Base-by-base conservation (phyloP, 208 protist species). In the Trypanosomatidae sp. region DNA sequence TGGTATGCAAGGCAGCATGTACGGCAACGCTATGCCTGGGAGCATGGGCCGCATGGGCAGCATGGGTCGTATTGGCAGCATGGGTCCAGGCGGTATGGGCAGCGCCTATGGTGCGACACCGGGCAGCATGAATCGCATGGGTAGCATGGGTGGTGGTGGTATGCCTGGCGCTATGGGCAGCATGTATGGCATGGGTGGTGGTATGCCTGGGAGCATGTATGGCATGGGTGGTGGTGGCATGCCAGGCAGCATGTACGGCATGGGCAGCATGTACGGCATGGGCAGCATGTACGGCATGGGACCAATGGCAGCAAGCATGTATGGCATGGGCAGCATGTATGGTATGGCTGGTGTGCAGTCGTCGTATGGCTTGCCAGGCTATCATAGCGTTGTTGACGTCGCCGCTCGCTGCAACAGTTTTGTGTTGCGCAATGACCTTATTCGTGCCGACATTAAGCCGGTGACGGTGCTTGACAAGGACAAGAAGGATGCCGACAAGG, bases 391-490 rank as follows among this genome's bases (percentile, higher is more conserved):
- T 13, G 59, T 86, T 21, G 61, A 77, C 48, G 67, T 48, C 38
- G 71, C 64, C 48, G 65, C 71, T 7, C 71, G 71, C 43, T 55
- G 71, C 33, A 62, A 69, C 53, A 65, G 70, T 42, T 86, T 86
- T 52, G 43, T 86, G 2, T 60, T 61, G 33, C 46, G 59, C 27
- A 86, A 86, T 45, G 57, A 75, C 26, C 58, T 86, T 22, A 53
- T 74, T 27, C 76, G 68, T 32, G 75, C 70, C 5, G 67, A 80
- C 2, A 56, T 73, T 19, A 76, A 66, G 53, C 62, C 68, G 25
- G 16, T 66, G 16, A 37, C 56, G 26, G 61, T 39, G n/a, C 22
- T 41, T 11, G 48, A 57, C 24, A 44, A 50, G 20, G 45, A 22
- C 20, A 41, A 41, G 37, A 38, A 27, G 23, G 15, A 19, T 30